phyloP scores from a whole-genome alignment of 495 filamentous ascomycete genomes.

The Chaetomidium leptoderma region DNA sequence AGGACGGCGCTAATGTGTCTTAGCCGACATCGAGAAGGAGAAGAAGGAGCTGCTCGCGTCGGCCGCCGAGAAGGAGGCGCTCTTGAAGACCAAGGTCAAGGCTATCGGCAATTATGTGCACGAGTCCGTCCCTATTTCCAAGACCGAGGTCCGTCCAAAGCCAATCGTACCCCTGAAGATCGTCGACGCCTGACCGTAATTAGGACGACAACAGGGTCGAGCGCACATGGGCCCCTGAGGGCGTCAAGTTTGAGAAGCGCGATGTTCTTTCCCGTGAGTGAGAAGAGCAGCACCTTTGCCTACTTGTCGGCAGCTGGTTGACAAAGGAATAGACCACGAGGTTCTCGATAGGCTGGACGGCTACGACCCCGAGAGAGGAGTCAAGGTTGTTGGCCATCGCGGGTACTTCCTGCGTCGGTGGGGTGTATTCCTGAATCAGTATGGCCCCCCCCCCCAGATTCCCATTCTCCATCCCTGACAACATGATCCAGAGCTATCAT shows the following conservation, averaged over 20 bases:
- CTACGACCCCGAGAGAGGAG: slow-evolving; percentile 88
- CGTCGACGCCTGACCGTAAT: neutral
- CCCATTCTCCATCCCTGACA: neutral
- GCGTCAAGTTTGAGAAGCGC: slow-evolving; percentile 60
- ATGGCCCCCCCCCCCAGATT: neutral
- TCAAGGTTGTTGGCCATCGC: slow-evolving; percentile 91
- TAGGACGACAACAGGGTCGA: slow-evolving; percentile 75
- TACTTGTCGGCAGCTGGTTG: slow-evolving; percentile 4
- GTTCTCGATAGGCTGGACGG: slow-evolving; percentile 83
- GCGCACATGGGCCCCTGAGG: slow-evolving; percentile 74
- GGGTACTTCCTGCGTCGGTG: slow-evolving; percentile 88
- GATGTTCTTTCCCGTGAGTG: slow-evolving; percentile 32
- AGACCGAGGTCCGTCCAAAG: slow-evolving; percentile 64
- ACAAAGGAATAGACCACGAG: slow-evolving; percentile 65
- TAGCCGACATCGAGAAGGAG: slow-evolving; percentile 63
- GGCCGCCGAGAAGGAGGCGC: slow-evolving; percentile 67
- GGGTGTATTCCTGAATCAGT: slow-evolving; percentile 76
- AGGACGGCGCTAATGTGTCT: slow-evolving; percentile 11
- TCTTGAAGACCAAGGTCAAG: slow-evolving; percentile 67
- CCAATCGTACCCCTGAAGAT: neutral
- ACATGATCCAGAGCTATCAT: slow-evolving; percentile 58
- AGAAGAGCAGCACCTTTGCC: slow-evolving; percentile 21
- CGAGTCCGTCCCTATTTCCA: slow-evolving; percentile 81
- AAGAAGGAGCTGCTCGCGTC: slow-evolving; percentile 72
- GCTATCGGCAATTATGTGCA: slow-evolving; percentile 93